phyloP scores from a whole-genome alignment of 306 rosid species.

The Comarum palustre region DNA sequence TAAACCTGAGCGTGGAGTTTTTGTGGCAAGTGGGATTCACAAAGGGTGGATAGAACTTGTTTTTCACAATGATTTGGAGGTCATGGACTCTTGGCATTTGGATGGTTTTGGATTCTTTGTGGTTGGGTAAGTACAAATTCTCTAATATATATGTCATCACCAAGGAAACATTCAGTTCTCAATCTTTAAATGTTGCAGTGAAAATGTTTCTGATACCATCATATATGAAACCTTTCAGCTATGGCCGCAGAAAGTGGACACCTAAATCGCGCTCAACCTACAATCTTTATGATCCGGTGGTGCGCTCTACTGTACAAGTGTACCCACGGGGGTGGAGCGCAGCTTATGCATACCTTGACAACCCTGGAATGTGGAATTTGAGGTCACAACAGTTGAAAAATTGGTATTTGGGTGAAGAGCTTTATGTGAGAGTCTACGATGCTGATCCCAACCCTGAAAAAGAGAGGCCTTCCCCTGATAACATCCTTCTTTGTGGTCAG shows the following conservation, averaged over 20 bases:
- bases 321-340: slow-evolving; percentile 67
- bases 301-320: slow-evolving; percentile 58
- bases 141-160: neutral
- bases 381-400: slow-evolving; percentile 62
- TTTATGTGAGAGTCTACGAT: slow-evolving; percentile 61
- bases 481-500: slow-evolving; percentile 61
- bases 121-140: slow-evolving; percentile 41
- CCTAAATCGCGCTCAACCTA: slow-evolving; percentile 31
- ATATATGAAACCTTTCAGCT: slow-evolving; percentile 21
- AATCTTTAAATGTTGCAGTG: neutral
- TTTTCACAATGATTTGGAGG: slow-evolving; percentile 35
- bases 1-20: slow-evolving; percentile 42
- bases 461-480: slow-evolving; percentile 44
- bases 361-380: slow-evolving; percentile 74
- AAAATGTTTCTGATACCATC: neutral
- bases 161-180: neutral
- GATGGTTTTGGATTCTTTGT: slow-evolving; percentile 68
- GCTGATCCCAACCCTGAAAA: slow-evolving; percentile 51
- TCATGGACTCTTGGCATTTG: slow-evolving; percentile 70
- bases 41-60: slow-evolving; percentile 63
- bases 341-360: slow-evolving; percentile 63
- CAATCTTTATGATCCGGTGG: slow-evolving; percentile 52
- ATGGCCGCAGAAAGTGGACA: slow-evolving; percentile 49
- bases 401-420: slow-evolving; percentile 69
- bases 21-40: slow-evolving; percentile 47